Percentiles rank a stretch among this genome's conserved stretches.
Conservation (phyloP, 2,329 filamentous ascomycete species). For the Zarea fungicola region DNA sequence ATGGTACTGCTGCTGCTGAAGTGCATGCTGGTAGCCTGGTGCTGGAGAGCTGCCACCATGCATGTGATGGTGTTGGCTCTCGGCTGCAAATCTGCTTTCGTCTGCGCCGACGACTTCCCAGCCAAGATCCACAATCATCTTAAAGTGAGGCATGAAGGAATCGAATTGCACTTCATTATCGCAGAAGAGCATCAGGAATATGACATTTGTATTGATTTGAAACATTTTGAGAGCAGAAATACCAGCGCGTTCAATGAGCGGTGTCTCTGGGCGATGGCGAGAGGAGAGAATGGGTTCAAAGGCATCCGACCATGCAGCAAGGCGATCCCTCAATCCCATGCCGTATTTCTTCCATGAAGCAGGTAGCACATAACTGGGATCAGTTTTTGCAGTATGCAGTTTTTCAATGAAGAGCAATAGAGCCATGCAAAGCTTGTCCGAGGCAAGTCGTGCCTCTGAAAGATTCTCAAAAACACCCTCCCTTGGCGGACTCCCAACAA, state of each 20-base stretch:
- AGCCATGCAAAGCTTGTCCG: constrained; percentile 51
- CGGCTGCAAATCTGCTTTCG: constrained; percentile 45
- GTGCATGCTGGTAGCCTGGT: constrained; percentile 23
- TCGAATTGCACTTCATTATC: constrained; percentile 56
- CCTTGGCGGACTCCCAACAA: constrained; percentile 18
- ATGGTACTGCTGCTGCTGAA: neutral
- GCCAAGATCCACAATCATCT: constrained; percentile 51
- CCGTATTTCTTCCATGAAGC: constrained; percentile 43
- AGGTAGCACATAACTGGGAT: constrained; percentile 50
- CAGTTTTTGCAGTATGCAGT: constrained; percentile 42
- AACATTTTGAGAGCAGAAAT: constrained; percentile 60
- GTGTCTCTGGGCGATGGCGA: constrained; percentile 43
- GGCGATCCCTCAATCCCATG: constrained; percentile 41
- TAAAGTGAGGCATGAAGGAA: constrained; percentile 45
- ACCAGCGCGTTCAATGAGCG: constrained; percentile 51
- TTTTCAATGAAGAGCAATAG: constrained; percentile 55
- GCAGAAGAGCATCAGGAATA: constrained; percentile 57
- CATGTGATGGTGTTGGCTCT: constrained; percentile 32
- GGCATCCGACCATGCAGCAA: constrained; percentile 50
- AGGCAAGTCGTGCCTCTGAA: constrained; percentile 50
- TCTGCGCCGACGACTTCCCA: constrained; percentile 55
- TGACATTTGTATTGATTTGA: constrained; percentile 51
- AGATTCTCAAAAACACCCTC: constrained; percentile 40
- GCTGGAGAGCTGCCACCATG: too few relatives aligned
- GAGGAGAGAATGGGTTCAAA: constrained; percentile 51